A percentile compares a stretch with the other conserved stretches of the same genome.
Conservation (phyloP, 208 protist species). For the Naegleria fowleri region DNA sequence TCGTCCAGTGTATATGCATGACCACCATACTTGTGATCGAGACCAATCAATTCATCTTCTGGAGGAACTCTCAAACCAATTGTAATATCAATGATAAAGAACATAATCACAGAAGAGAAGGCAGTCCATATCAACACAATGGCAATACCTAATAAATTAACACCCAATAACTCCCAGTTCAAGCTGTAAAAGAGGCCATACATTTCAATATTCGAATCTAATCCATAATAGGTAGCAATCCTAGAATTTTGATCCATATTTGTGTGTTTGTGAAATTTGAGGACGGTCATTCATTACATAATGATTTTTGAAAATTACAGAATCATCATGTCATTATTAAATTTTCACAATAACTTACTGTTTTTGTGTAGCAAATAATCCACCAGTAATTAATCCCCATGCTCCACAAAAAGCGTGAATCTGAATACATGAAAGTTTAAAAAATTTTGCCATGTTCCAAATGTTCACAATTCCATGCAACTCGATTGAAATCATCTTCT, state of each 20-base stretch:
- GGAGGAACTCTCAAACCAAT: not conserved
- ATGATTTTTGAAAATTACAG: too few relatives aligned
- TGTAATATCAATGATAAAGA: not conserved
- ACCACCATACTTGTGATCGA: not conserved
- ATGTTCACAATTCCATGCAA: too few relatives aligned
- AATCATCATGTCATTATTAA: too few relatives aligned
- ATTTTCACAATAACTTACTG: not conserved
- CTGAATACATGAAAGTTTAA: too few relatives aligned
- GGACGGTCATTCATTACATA: too few relatives aligned
- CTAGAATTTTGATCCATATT: not conserved
- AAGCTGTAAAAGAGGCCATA: not conserved
- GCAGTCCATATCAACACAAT: not conserved
- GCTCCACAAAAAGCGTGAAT: not conserved
- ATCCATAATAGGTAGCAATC: not conserved
- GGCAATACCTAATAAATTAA: not conserved
- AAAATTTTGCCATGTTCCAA: too few relatives aligned
- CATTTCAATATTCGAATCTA: not conserved
- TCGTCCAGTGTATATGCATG: not conserved
- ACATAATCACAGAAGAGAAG: not conserved
- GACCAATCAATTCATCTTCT: not conserved
- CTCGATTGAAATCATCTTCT: slow-evolving; percentile 36
- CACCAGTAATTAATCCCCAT: not conserved
- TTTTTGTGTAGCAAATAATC: not conserved
- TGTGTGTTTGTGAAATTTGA: too few relatives aligned
- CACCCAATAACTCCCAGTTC: not conserved